phyloP scores from a whole-genome alignment of 495 filamentous ascomycete species.

The Pyrenopolyporus hunteri region DNA sequence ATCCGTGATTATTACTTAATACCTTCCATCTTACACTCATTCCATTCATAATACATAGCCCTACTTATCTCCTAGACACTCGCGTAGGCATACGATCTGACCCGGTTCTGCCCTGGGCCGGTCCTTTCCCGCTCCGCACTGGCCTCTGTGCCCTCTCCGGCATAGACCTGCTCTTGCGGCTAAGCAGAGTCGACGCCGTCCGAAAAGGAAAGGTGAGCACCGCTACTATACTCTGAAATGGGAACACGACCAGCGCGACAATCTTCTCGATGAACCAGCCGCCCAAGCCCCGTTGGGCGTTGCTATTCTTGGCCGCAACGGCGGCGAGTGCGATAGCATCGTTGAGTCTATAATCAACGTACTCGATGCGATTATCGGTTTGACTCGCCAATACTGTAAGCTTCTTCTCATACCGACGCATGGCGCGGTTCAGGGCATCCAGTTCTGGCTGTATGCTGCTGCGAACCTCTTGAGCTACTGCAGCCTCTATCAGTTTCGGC shows the following conservation, averaged over 20 bases:
- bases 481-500: constrained; percentile 47
- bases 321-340: constrained; percentile 83
- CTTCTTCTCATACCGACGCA: constrained; percentile 93
- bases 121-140: constrained; percentile 17
- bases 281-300: constrained; percentile 37
- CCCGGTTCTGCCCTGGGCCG: constrained; percentile 16
- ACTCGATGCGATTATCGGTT: constrained; percentile 74
- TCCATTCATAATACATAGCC: constrained; percentile 1
- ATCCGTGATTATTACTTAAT: constrained; percentile 5
- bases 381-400: constrained; percentile 71
- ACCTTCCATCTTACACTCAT: background rate
- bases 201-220: constrained; percentile 41
- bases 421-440: constrained; percentile 86
- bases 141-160: constrained; percentile 24
- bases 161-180: constrained; percentile 25
- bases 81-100: constrained; percentile 39
- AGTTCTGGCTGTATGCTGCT: constrained; percentile 76
- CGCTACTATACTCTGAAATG: constrained; percentile 39
- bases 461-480: constrained; percentile 66
- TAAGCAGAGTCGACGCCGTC: constrained; percentile 33
- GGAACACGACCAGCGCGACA: constrained; percentile 38
- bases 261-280: constrained; percentile 40
- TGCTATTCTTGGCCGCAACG: constrained; percentile 66
- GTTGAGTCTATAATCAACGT: constrained; percentile 70
- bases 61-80: constrained; percentile 31